Base-by-base conservation (phyloP, 495 filamentous ascomycete species). In the Aspergillus nidulans region DNA sequence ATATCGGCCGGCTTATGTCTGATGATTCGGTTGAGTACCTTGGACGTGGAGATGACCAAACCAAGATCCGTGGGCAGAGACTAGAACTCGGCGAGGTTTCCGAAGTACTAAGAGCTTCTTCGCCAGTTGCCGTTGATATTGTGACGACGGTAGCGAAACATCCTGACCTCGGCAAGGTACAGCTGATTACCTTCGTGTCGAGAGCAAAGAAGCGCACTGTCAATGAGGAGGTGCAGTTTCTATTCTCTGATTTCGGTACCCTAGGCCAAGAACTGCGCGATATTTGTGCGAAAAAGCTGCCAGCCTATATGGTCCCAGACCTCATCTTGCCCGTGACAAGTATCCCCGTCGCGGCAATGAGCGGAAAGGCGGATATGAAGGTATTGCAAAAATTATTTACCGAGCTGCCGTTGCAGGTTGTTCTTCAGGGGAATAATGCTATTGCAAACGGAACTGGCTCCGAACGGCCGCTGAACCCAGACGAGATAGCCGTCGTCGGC, bases 41-140 rank as follows among this genome's bases (percentile, higher is more conserved):
- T n/a, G 87, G 89, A 13, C 79, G 90, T 15, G 73, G 82, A 1
- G 89, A 95, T 59, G 87, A 86, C 43, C 90, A 92, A 64, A 80
- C 89, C 46, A 95, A 92, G 63, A 77, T 95, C 18, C 78, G 89
- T 25, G 90, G 90, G 0, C 84, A 92, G 58, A 73, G 89, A 52
- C 75, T 91, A 24, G 89, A 92, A 57, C 77, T 94, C 39, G 81
- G 81, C 2, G 91, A 96, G 62, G 86, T 96, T 45, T 80, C 78
- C 23, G 73, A 79, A 50, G 74, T 79, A 2, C 66, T 83, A 39
- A 71, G 68, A 56, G 67, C 70, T 6, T 63, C 71, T 6, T 70
- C 66, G 0, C 47, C 58, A 12, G 30, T 12, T 34, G 30, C 60
- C 7, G 68, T 75, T 30, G 68, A 71, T 40, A 70, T 75, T 6